Conservation (phyloP, 2,329 filamentous ascomycete genomes). For the Colletotrichum lupini region DNA sequence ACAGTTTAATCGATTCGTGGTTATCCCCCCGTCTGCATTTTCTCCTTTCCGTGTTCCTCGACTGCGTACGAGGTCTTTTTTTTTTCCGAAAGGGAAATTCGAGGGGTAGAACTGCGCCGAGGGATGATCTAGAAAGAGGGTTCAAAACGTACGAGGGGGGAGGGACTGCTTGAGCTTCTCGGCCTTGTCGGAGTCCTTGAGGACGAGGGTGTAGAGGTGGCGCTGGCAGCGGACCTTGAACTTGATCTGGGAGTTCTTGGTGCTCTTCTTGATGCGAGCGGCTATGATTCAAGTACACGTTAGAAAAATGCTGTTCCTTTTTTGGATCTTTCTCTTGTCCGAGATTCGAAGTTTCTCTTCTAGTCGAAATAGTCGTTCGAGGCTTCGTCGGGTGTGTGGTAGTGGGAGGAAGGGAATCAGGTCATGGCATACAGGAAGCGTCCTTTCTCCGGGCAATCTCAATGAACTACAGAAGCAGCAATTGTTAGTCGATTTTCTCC, state of each 20-base stretch:
- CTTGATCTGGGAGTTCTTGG: constrained; percentile 92
- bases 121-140: background rate
- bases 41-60: background rate
- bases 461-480: constrained; percentile 79
- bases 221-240: constrained; percentile 99
- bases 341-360: constrained; percentile 30
- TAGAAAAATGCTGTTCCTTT: constrained; percentile 39
- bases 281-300: constrained; percentile 58
- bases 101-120: background rate
- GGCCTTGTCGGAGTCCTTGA: constrained; percentile 99
- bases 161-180: constrained; percentile 99
- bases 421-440: constrained; percentile 87
- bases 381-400: no score
- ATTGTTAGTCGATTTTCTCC: constrained; percentile 40
- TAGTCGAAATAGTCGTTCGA: no score
- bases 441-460: constrained; percentile 99
- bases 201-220: constrained; percentile 96
- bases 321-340: background rate
- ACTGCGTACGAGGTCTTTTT: background rate
- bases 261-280: constrained; percentile 96
- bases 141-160: constrained; percentile 83
- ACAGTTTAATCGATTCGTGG: background rate
- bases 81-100: background rate
- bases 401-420: background rate
- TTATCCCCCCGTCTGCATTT: background rate